phyloP scores from a whole-genome alignment of 2,329 filamentous ascomycete species.

The Penicillium olsonii region DNA sequence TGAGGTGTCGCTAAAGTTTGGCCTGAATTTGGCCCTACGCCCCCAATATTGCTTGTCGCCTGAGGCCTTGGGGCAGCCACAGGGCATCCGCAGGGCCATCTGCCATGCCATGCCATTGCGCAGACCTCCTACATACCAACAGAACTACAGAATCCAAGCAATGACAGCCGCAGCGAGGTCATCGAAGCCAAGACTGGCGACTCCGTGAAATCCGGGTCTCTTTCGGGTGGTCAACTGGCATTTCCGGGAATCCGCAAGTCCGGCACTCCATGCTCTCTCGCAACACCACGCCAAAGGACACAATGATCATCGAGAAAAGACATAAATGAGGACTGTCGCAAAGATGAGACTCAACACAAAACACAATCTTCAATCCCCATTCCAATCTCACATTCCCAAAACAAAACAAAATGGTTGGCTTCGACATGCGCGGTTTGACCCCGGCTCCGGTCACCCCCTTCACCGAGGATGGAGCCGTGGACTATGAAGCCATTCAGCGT shows the following conservation, averaged over 20 bases:
- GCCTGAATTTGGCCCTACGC: too few species aligned
- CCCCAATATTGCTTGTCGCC: too few species aligned
- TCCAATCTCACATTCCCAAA: neutral
- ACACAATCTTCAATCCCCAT: neutral
- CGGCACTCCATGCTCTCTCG: neutral
- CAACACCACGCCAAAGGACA: neutral
- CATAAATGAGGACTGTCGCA: neutral
- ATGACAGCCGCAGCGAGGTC: too few species aligned
- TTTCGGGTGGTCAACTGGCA: too few species aligned
- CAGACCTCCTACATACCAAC: too few species aligned
- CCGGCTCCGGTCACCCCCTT: conserved; percentile 57
- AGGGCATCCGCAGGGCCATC: too few species aligned
- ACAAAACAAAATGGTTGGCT: conserved; percentile 23
- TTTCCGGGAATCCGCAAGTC: conserved; percentile 2
- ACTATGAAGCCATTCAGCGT: conserved; percentile 56
- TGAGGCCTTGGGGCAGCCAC: too few species aligned
- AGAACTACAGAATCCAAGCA: too few species aligned
- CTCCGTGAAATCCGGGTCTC: neutral
- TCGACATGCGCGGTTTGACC: conserved; percentile 53
- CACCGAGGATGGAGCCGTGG: conserved; percentile 50
- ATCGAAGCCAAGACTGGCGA: neutral
- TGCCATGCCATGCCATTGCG: too few species aligned
- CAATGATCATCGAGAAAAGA: neutral
- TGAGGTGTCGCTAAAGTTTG: too few species aligned
- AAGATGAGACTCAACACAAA: neutral